Base-by-base conservation (phyloP, 495 filamentous ascomycete species). In the Thozetella sp. region DNA sequence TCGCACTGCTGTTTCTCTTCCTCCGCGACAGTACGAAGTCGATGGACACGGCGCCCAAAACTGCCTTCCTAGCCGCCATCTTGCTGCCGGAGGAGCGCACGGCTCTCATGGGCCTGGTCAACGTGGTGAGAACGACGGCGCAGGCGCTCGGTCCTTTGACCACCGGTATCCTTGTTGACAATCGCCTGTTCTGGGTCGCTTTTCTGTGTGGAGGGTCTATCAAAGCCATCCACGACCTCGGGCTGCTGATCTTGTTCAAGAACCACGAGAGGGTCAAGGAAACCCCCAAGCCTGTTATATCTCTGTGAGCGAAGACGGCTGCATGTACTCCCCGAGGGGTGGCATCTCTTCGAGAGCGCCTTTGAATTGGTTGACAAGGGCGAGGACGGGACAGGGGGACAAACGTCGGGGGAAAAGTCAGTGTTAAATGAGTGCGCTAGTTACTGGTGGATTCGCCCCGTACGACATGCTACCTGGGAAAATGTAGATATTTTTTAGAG, bases 41-140 rank as follows among this genome's bases (percentile, higher is more conserved):
- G 63, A 95, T 95, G 91, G 92, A 97, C 64, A 85, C 90, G 59
- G 90, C 90, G 0, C 92, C 93, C 0, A 83, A 91, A 2, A 83
- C 88, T 0, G 91, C 93, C 0, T 95, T 96, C 72, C 79, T 95
- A 11, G 87, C 91, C 0, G 85, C 87, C 0, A 86, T 88, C 0
- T 80, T 94, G 15, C 82, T 87, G 34, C 82, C 88, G 0, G 81
- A 84, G 57, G 91, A 94, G 71, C 83, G 92, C 17, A 96, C 92
- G 2, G 90, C 90, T 1, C 85, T 92, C 22, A 88, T 93, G 87
- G 88, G 89, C 0, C 73, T 87, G 0, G 82, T 90, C 20, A 87
- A 90, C 61, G 85, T 90, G 1, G 80, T 88, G 43, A 87, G 90
- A 68, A 90, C 88, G 2, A 71, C 81, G 12, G 74, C 82, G 22